Conservation (phyloP, 805 yeast species). For the Ogataea pini region DNA sequence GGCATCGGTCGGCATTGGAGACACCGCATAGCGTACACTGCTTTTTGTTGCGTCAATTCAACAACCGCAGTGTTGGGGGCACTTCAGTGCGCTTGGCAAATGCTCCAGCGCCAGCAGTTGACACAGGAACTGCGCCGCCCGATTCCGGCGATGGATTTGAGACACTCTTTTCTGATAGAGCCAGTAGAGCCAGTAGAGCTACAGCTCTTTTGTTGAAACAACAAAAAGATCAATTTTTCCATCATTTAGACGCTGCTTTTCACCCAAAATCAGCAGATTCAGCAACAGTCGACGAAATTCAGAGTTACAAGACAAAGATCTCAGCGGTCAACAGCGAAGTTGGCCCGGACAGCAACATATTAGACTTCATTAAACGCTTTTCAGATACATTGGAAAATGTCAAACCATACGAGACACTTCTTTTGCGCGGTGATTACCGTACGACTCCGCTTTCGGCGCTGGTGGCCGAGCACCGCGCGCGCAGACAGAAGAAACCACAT, state of each 20-base stretch:
- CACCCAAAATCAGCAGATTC: background rate
- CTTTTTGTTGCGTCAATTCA: background rate
- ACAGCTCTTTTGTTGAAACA: slow-evolving; percentile 1
- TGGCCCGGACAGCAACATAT: slow-evolving; percentile 1
- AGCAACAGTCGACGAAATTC: background rate
- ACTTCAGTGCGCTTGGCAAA: background rate
- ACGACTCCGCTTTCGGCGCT: background rate
- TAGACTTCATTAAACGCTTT: slow-evolving; percentile 1
- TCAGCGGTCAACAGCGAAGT: background rate
- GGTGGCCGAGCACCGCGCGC: background rate
- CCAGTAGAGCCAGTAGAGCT: slow-evolving; percentile 4
- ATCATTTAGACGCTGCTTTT: background rate
- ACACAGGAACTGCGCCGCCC: background rate
- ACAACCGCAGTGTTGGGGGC: slow-evolving; percentile 1
- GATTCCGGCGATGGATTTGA: background rate
- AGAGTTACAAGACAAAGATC: slow-evolving; percentile 1
- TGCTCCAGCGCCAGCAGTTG: background rate
- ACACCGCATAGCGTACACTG: background rate
- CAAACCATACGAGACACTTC: slow-evolving; percentile 13
- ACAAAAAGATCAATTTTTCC: background rate
- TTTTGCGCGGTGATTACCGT: slow-evolving; percentile 6
- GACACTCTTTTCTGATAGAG: background rate
- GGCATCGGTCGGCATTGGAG: background rate
- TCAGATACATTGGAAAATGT: slow-evolving; percentile 4
- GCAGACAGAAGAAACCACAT: too few relatives aligned